These are phyloP conservation scores for Eucalyptus marginata DNA, from an alignment of 345 rosid species.

Conservation along the genomic window DNA sequence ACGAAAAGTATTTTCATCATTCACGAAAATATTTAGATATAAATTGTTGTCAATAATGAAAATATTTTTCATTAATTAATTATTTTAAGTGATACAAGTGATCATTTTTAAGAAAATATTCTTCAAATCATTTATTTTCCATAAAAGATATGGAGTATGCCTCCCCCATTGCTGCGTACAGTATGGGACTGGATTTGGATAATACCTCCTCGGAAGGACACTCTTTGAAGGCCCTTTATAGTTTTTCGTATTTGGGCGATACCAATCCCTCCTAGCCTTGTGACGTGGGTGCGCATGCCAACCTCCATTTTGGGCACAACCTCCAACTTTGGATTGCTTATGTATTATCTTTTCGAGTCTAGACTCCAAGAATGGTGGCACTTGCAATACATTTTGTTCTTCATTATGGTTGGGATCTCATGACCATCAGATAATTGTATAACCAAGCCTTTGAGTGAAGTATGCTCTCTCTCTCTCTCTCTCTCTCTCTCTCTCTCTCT, in stretches of 20 bases:
- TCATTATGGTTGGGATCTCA: background rate
- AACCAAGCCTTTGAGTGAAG: background rate
- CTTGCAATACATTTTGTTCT: background rate
- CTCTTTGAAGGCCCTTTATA: background rate
- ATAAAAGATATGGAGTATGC: background rate
- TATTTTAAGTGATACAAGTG: no score
- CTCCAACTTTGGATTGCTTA: background rate
- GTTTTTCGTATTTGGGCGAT: background rate
- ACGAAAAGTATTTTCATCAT: background rate
- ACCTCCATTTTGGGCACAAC: background rate
- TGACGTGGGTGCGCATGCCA: background rate
- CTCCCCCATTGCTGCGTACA: background rate
- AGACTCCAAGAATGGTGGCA: background rate
- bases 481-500: no score
- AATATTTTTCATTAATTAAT: no score
- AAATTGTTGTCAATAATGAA: no score
- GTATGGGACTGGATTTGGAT: background rate
- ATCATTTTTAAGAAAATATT: no score
- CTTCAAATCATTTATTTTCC: accelerated
- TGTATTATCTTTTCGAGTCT: background rate
- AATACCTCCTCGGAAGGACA: background rate
- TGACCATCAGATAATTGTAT: accelerated
- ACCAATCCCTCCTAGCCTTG: background rate
- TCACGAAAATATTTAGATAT: no score
- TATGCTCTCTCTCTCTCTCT: background rate